These are phyloP conservation scores for Haplosporangium sp. DNA, from an alignment of 371 early-diverging fungal species.

Conservation along the genomic window DNA sequence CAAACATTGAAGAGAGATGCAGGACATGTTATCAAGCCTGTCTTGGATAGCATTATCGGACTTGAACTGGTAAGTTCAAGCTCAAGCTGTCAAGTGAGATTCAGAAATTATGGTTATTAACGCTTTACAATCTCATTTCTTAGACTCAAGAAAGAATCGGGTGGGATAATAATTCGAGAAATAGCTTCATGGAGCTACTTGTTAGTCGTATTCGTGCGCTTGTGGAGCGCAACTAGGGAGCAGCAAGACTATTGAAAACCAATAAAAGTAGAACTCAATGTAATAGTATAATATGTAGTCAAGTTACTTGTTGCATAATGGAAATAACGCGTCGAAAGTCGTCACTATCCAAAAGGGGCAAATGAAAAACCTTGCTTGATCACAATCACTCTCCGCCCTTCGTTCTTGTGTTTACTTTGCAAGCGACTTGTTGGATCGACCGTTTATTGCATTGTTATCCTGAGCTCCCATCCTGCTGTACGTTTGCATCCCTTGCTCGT, in stretches of 20 bases:
- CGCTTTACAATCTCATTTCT: neutral
- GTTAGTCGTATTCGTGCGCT: constrained; percentile 60
- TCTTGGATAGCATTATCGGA: constrained; percentile 53
- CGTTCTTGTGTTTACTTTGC: neutral
- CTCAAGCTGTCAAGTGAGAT: neutral
- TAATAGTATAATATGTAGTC: neutral
- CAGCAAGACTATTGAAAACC: neutral
- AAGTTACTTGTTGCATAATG: too few species aligned
- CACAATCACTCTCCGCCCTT: neutral
- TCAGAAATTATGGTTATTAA: neutral
- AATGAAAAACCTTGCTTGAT: constrained; percentile 1
- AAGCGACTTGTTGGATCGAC: neutral
- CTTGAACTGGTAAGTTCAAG: constrained; percentile 51
- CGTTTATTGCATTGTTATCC: constrained; percentile 3
- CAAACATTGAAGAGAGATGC: constrained; percentile 61
- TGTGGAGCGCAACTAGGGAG: constrained; percentile 50
- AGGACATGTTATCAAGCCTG: constrained; percentile 59
- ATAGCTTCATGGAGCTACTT: constrained; percentile 66
- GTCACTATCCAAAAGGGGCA: constrained; percentile 6
- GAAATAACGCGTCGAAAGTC: too few species aligned
- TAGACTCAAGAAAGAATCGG: constrained; percentile 54
- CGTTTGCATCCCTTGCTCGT: neutral
- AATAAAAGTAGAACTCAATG: neutral
- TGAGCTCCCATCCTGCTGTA: neutral
- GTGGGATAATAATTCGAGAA: constrained; percentile 55